Evolutionary conservation across 2,329 filamentous ascomycete species (phyloP), one percentile per base, ranked within the genome.

Genomic region (Bipolaris oryzae): DNA sequence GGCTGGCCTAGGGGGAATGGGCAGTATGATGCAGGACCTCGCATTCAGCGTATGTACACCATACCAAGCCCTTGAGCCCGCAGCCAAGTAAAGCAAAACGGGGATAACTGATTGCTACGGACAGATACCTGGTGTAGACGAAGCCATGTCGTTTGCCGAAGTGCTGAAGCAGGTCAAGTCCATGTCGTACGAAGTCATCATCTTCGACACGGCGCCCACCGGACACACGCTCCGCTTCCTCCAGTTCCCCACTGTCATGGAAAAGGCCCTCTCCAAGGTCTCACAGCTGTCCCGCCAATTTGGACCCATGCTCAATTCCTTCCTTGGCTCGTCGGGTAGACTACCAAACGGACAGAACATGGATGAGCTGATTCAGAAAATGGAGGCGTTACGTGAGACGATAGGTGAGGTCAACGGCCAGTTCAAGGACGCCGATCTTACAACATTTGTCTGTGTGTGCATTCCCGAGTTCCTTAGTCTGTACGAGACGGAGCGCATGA

Each of bases 401-500:
- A 99, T 99, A 68, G 83, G 86, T 68, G 95, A 99, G 77, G 95
- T 99, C 71, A 99, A 99, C 81, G 86, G 90, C 47, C 95, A 99
- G 78, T 99, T 99, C 86, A 97, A 99, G 83, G 91, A 99, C 74
- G 89, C 95, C 54, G 89, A 92, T 65, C 86, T 97, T 70, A 97
- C 93, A 20, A 99, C 95, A 0, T 99, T 99, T 73, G 92, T 99
- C 51, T 98, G 95, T 76, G 95, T 99, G 59, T 96, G 95, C 78
- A 99, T 99, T 76, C 91, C 95, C 50, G 95, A 99, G 79, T 99
- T 99, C 81, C 79, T 99, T 69, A 93, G 89, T 35, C 84, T 99
- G 50, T 99, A 99, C 81, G 95, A 99, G 84, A 99, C 95, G 60
- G 95, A 99, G 83, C 90, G 95, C 71, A 98, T 99, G 95, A 98